Conservation (phyloP, 1,139 yeast genomes). For the Saccharomycopsis crataegensis region DNA sequence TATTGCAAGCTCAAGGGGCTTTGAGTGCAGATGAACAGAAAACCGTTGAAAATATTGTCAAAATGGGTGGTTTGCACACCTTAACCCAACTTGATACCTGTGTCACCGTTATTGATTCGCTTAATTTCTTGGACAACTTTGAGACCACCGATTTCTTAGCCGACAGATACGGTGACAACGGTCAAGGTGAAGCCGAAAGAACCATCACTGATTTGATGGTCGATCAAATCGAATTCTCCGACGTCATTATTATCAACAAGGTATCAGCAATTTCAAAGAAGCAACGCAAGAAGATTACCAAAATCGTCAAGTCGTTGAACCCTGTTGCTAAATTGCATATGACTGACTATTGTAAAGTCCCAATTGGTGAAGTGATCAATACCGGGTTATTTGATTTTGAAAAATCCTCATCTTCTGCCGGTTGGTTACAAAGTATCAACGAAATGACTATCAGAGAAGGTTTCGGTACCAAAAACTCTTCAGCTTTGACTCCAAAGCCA, state of each 20-base stretch:
- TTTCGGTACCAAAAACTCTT: conserved; percentile 26
- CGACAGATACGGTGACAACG: not conserved
- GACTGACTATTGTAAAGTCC: conserved; percentile 33
- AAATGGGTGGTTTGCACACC: conserved; percentile 35
- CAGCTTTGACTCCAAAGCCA: conserved; percentile 25
- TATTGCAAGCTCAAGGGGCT: conserved; percentile 27
- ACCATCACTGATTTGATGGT: conserved; percentile 37
- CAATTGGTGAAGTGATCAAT: conserved; percentile 19
- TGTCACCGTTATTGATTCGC: conserved; percentile 40
- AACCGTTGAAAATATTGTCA: conserved; percentile 24
- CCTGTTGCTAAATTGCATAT: conserved; percentile 35
- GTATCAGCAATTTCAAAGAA: conserved; percentile 24
- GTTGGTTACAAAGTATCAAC: conserved; percentile 39
- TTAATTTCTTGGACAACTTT: conserved; percentile 33
- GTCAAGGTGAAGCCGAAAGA: conserved; percentile 4
- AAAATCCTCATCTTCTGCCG: conserved; percentile 28
- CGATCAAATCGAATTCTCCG: conserved; percentile 41
- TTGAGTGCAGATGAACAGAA: conserved; percentile 25
- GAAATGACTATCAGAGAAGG: conserved; percentile 36
- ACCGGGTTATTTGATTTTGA: conserved; percentile 32
- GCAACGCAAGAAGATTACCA: conserved; percentile 9
- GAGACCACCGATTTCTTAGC: conserved; percentile 24
- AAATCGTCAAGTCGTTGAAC: conserved; percentile 30
- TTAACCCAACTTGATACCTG: conserved; percentile 37
- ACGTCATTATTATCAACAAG: conserved; percentile 37